phyloP scores from a whole-genome alignment of 768 basidiomycete genomes.

The Hypsizygus marmoreus region DNA sequence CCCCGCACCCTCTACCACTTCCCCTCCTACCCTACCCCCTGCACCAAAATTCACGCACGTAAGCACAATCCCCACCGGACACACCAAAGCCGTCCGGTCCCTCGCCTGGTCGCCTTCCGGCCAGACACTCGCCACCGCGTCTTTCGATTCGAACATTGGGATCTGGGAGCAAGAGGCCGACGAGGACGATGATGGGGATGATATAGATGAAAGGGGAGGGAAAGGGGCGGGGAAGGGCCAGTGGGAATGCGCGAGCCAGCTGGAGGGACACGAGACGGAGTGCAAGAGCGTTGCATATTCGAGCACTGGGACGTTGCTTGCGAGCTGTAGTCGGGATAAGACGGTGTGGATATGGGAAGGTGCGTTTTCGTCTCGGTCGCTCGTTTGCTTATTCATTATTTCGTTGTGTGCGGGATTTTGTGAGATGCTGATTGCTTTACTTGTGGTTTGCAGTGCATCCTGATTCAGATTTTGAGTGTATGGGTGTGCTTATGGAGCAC shows the following conservation, averaged over 20 bases:
- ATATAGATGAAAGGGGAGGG: too few species aligned
- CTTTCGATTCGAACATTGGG: conserved; percentile 91
- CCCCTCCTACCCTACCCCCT: too few species aligned
- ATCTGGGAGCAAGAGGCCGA: conserved; percentile 79
- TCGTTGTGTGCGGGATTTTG: too few species aligned
- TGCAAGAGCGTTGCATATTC: conserved; percentile 93
- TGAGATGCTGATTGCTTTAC: too few species aligned
- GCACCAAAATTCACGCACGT: conserved; percentile 50
- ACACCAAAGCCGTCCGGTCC: conserved; percentile 84
- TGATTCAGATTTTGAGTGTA: conserved; percentile 91
- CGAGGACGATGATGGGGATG: conserved; percentile 35
- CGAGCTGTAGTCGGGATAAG: conserved; percentile 95
- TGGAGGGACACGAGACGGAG: conserved; percentile 96
- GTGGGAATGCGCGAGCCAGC: conserved; percentile 85
- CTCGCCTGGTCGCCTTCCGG: conserved; percentile 92
- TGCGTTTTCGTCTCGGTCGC: conserved; percentile 24
- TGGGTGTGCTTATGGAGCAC: conserved; percentile 96
- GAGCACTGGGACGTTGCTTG: conserved; percentile 75
- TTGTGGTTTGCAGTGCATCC: conserved; percentile 72
- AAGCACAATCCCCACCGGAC: conserved; percentile 78
- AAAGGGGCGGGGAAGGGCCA: conserved; percentile 52
- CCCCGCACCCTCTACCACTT: too few species aligned
- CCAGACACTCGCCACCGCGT: conserved; percentile 82
- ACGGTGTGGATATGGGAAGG: conserved; percentile 99
- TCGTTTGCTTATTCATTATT: conserved; percentile 5